phyloP scores from a whole-genome alignment of 305 asterid genomes.

The Fraxinus albicans region DNA sequence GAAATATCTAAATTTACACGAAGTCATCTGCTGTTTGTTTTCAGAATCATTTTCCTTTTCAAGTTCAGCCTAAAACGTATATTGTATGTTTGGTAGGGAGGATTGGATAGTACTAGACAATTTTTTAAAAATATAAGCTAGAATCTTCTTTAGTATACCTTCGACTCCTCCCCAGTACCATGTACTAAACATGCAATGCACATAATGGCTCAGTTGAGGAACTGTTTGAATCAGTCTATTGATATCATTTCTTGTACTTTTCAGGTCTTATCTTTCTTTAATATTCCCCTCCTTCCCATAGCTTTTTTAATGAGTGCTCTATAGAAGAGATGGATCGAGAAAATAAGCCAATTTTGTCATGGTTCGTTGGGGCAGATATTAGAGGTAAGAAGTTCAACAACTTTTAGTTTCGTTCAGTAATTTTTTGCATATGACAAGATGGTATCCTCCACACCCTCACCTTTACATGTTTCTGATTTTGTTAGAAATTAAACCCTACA shows the following conservation, averaged over 20 bases:
- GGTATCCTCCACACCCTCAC: not conserved
- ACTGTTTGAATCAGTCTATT: slow-evolving; percentile 19
- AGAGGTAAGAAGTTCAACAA: slow-evolving; percentile 32
- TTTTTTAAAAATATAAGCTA: not conserved
- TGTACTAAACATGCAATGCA: not conserved
- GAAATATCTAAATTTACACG: not conserved
- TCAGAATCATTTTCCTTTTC: not conserved
- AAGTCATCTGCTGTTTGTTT: not conserved
- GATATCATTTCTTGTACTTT: slow-evolving; percentile 12
- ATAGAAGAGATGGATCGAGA: slow-evolving; percentile 23
- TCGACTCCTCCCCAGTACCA: not conserved
- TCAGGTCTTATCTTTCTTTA: slow-evolving; percentile 41
- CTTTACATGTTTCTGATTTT: not conserved
- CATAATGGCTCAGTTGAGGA: not conserved
- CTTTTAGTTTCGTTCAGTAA: not conserved
- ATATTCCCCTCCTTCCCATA: slow-evolving; percentile 29
- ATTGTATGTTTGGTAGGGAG: not conserved
- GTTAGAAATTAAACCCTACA: not conserved
- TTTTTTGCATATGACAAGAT: not conserved
- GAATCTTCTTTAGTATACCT: not conserved
- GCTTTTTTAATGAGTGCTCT: slow-evolving; percentile 33
- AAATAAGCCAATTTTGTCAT: slow-evolving; percentile 18
- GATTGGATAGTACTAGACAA: not conserved
- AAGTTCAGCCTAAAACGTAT: not conserved
- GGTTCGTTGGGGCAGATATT: slow-evolving; percentile 21